Evolutionary conservation across 1,284 basidiomycete genomes (phyloP), one percentile per base, ranked within the genome.

Genomic region (Xerocomus amazonicus): DNA sequence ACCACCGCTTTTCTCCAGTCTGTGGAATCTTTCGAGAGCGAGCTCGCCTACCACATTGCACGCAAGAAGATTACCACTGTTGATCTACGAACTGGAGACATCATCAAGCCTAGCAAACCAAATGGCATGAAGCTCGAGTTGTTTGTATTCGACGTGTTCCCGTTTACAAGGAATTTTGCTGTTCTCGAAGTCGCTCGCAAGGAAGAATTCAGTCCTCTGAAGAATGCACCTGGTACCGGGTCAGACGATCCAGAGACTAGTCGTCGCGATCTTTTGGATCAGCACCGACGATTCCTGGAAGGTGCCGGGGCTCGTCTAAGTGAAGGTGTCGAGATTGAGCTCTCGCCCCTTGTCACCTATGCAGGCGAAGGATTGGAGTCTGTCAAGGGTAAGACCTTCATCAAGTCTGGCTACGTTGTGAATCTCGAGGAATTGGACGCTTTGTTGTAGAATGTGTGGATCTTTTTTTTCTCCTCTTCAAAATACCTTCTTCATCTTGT

Each of bases 121-220:
- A 99, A 99, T 70, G 97, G 97, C 51, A 97, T 99, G 91, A 99
- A 99, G 74, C 83, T 99, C 57, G 97, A 99, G 72, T 78, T 97
- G 71, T 99, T 99, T 72, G 90, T 99, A 45, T 99, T 99, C 64
- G 96, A 99, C 72, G 97, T 99, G 43, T 98, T 99, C 78, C 96
- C 97, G 6, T 94, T 85, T 73, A 91, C 92, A 40, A 72, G 84
- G 61, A 77, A 74, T 48, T 91, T 99, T 52, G 82, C 87, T 35
- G 91, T 98, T 29, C 74, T 98, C 67, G 95, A 98, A 69, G 93
- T 97, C 36, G 81, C 82, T 45, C 79, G 97, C 45, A 75, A 78
- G 53, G 91, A 96, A 53, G 96, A 99, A 72, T 99, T 99, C 63
- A 93, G 90, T 56, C 95, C 95, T 31, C 73, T 99, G 63, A 99